phyloP scores from a whole-genome alignment of 75 land plant genomes.

The Ceratopteris richardii region DNA sequence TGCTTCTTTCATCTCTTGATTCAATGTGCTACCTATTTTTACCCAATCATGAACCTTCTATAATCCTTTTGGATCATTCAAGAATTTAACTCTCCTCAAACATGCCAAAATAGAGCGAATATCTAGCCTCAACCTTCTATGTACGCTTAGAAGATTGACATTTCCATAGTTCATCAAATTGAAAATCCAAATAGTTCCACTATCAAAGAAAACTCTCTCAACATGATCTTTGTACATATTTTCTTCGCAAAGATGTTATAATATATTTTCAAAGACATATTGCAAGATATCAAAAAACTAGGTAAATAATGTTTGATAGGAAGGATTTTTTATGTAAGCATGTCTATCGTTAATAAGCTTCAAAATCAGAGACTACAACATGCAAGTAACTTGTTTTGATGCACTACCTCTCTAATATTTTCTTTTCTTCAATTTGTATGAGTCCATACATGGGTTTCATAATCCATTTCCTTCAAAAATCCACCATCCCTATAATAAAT shows the following conservation, averaged over 20 bases:
- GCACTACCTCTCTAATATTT: not conserved
- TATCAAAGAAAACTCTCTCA: constrained; percentile 1
- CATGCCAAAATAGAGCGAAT: constrained; percentile 29
- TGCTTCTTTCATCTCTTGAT: too few relatives aligned
- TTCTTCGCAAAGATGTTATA: not conserved
- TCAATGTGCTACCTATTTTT: not conserved
- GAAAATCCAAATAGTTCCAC: constrained; percentile 50
- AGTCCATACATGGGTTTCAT: not conserved
- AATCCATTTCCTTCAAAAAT: constrained; percentile 9
- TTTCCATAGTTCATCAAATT: constrained; percentile 67
- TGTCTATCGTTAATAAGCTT: constrained; percentile 13
- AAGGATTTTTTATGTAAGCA: not conserved
- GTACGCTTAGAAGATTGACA: constrained; percentile 38
- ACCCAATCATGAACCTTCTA: not conserved
- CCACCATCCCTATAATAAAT: constrained; percentile 10
- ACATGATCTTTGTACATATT: not conserved
- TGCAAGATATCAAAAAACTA: constrained; percentile 74
- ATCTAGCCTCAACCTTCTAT: constrained; percentile 58
- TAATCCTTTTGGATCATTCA: not conserved
- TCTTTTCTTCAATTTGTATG: not conserved
- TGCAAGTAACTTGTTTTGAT: constrained; percentile 10
- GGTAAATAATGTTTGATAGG: constrained; percentile 54
- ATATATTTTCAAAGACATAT: constrained; percentile 43
- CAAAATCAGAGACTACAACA: constrained; percentile 22
- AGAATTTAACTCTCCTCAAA: constrained; percentile 18